phyloP scores from a whole-genome alignment of 1,284 basidiomycete genomes.

The Agroathelia rolfsii region DNA sequence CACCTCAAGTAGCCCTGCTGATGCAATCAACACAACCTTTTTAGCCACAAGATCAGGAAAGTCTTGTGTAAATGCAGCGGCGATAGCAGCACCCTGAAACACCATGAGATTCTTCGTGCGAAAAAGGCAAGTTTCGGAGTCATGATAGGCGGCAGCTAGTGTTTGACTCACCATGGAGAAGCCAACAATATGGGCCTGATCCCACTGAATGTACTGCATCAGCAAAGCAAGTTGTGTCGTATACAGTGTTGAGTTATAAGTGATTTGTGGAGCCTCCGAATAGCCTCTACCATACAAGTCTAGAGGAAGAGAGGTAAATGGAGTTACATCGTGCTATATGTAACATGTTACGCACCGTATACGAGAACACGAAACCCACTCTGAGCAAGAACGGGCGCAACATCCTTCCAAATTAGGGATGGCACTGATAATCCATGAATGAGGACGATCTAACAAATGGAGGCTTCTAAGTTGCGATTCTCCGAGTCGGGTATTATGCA shows the following conservation, averaged over 20 bases:
- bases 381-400: conserved; percentile 50
- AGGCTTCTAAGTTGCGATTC: conserved; percentile 3
- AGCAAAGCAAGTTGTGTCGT: conserved; percentile 70
- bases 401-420: conserved; percentile 62
- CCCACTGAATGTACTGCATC: conserved; percentile 68
- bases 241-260: conserved; percentile 54
- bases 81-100: conserved; percentile 60
- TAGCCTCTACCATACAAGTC: conserved; percentile 76
- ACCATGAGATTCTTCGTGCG: too few species aligned
- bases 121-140: background rate
- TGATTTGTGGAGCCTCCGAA: conserved; percentile 61
- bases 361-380: conserved; percentile 65
- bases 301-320: conserved; percentile 18
- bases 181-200: conserved; percentile 51
- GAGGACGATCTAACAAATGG: conserved; percentile 54
- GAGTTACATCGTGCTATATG: conserved; percentile 1
- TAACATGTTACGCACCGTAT: conserved; percentile 38
- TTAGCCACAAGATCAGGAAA: conserved; percentile 62
- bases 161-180: conserved; percentile 63
- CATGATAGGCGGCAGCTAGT: too few species aligned
- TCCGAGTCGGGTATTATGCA: conserved; percentile 2
- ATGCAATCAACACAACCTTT: conserved; percentile 55
- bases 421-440: conserved; percentile 73
- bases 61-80: conserved; percentile 54
- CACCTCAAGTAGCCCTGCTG: conserved; percentile 59